Base-by-base conservation (phyloP, 2,329 filamentous ascomycete genomes). In the Spiromastix sp. region DNA sequence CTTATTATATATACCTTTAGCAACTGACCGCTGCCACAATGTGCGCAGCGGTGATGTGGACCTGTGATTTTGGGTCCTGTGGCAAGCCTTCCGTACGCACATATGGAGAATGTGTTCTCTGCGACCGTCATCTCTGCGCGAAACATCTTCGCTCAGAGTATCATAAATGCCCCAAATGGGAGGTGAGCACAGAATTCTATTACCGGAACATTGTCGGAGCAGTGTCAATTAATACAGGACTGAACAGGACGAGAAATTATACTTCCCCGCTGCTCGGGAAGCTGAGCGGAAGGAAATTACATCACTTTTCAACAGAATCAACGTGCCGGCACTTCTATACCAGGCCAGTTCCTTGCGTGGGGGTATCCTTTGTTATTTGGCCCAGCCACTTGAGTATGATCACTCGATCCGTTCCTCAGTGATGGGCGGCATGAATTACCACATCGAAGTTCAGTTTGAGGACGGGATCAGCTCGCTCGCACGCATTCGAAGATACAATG, bases 381-480 rank as follows among this genome's bases (percentile, higher is more conserved):
- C 52, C 10, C 48, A 52, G 17, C n/a, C n/a, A n/a, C 50, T 63
- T 19, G 42, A 49, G 10, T 60, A 64, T 50, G 51, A 63, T 36
- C 47, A 44, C 44, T 42, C 43, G 3, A 56, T 40, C 15, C 51
- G 47, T 30, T 55, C 45, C 24, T 56, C 59, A 4, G 52, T 64
- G 0, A 67, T 68, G 57, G 62, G 61, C 2, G 59, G 61, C 2
- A 63, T 60, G 56, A 66, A 68, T 41, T 68, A 60, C 43, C 60
- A 68, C 40, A 42, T 63, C 27, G 55, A 62, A 24, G 44, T 68
- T 32, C 37, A 32, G 5, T 69, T 69, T 40, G 54, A 63, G 4
- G 64, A 68, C 42, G 59, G 59, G 25, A 41, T 62, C 18, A 49
- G 41, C 30, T 68, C 63, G 65, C 49, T 68, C 2, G 60, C 60